These are phyloP conservation scores for Sanguinoderma infundibulare DNA, from an alignment of 1,284 basidiomycete species.

Conservation along the genomic window DNA sequence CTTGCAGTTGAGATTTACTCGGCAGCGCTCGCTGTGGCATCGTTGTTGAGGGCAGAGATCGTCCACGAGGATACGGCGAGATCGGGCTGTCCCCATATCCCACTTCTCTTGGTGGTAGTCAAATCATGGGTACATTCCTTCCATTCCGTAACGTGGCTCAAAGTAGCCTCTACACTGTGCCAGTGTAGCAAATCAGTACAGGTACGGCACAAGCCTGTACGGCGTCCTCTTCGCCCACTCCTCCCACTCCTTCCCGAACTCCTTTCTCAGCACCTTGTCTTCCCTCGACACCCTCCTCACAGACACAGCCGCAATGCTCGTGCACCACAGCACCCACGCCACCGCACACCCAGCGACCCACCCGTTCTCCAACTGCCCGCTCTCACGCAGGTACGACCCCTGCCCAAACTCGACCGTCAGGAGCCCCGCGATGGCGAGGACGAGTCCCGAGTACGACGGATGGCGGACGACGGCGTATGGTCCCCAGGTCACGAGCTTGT, in stretches of 20 bases:
- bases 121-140: too few relatives aligned
- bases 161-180: not conserved
- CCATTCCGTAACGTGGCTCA: too few relatives aligned
- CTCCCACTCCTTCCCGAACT: conserved; percentile 11
- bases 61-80: too few relatives aligned
- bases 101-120: too few relatives aligned
- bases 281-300: conserved; percentile 3
- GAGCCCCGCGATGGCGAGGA: not conserved
- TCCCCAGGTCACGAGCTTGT: not conserved
- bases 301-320: not conserved
- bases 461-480: not conserved
- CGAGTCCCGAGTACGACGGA: not conserved
- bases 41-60: too few relatives aligned
- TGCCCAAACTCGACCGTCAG: not conserved
- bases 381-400: not conserved
- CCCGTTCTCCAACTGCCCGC: not conserved
- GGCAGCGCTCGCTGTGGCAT: too few relatives aligned
- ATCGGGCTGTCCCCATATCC: too few relatives aligned
- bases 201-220: conserved; percentile 2
- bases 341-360: not conserved
- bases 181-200: not conserved
- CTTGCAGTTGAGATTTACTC: too few relatives aligned
- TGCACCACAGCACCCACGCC: not conserved
- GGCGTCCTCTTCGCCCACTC: conserved; percentile 10
- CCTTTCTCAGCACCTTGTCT: conserved; percentile 4